Percentiles rank a stretch among this genome's conserved stretches.
Evolutionary conservation across 2,329 filamentous ascomycete genomes (phyloP).

Genomic region (Exophiala phaeomuriformis): DNA sequence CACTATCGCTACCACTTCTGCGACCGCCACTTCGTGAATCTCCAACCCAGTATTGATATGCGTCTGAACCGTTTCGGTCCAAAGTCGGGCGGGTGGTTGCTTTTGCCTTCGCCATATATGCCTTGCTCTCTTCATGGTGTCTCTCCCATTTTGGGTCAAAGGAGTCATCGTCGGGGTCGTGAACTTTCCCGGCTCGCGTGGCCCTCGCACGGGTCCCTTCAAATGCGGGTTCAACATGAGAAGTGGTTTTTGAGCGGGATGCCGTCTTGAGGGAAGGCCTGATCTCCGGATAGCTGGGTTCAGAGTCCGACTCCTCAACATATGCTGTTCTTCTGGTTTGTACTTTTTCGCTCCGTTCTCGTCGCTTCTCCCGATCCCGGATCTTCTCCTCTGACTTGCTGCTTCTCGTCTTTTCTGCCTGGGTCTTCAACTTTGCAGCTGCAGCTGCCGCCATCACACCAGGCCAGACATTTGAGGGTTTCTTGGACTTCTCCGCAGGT

Average conservation of each 20-base stretch:
- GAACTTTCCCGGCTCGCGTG: conserved; percentile 27
- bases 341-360: conserved; percentile 36
- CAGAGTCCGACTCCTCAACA: conserved; percentile 32
- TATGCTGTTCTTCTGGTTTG: conserved; percentile 30
- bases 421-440: conserved; percentile 19
- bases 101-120: conserved; percentile 34
- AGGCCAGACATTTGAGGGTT: conserved; percentile 26
- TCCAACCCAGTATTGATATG: conserved; percentile 17
- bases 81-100: conserved; percentile 17
- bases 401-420: conserved; percentile 18
- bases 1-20: conserved; percentile 25
- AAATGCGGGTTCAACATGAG: conserved; percentile 11
- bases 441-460: conserved; percentile 8
- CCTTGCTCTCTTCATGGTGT: conserved; percentile 30
- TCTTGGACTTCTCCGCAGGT: conserved; percentile 34
- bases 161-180: conserved; percentile 15
- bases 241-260: conserved; percentile 15
- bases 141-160: conserved; percentile 31
- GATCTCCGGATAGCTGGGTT: conserved; percentile 28
- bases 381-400: conserved; percentile 33
- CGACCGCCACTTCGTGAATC: conserved; percentile 12
- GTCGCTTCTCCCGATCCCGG: conserved; percentile 39
- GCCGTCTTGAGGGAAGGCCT: conserved; percentile 16
- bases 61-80: conserved; percentile 13
- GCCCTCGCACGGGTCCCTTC: conserved; percentile 11